Conservation (phyloP, 2,329 filamentous ascomycete genomes). For the Pyricularia pennisetigena region DNA sequence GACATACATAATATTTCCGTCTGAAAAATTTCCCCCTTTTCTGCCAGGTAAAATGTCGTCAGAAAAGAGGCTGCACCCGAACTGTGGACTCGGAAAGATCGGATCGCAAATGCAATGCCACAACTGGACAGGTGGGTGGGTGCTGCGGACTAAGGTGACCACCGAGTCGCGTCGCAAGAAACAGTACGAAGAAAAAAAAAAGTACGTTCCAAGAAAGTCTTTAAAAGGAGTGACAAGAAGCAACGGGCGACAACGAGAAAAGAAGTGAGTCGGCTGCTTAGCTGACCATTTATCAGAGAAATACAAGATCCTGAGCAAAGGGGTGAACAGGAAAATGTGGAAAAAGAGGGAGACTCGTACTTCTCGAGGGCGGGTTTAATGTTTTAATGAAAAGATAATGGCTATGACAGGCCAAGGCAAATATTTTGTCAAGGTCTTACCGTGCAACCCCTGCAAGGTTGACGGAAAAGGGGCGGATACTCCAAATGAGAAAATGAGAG, state of each 20-base stretch:
- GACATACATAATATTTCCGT: background rate
- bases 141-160: background rate
- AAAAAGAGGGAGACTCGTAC: slow-evolving; percentile 10
- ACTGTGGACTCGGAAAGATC: background rate
- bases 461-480: background rate
- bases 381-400: background rate
- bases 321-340: slow-evolving; percentile 10
- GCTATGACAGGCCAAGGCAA: background rate
- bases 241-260: slow-evolving; percentile 21
- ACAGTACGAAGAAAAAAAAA: slow-evolving; percentile 7
- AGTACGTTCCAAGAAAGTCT: slow-evolving; percentile 17
- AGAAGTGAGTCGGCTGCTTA: slow-evolving; percentile 14
- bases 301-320: slow-evolving; percentile 7
- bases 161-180: slow-evolving; percentile 6
- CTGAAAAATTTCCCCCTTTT: background rate
- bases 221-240: slow-evolving; percentile 34
- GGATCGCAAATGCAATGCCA: background rate
- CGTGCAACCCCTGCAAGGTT: background rate
- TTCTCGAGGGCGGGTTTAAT: background rate
- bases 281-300: slow-evolving; percentile 10
- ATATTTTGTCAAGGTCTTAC: background rate
- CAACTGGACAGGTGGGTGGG: background rate
- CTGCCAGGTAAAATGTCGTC: background rate
- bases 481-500: slow-evolving; percentile 1
- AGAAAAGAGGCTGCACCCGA: background rate